phyloP scores from a whole-genome alignment of 75 land plant species.

The Picea sitchensis region DNA sequence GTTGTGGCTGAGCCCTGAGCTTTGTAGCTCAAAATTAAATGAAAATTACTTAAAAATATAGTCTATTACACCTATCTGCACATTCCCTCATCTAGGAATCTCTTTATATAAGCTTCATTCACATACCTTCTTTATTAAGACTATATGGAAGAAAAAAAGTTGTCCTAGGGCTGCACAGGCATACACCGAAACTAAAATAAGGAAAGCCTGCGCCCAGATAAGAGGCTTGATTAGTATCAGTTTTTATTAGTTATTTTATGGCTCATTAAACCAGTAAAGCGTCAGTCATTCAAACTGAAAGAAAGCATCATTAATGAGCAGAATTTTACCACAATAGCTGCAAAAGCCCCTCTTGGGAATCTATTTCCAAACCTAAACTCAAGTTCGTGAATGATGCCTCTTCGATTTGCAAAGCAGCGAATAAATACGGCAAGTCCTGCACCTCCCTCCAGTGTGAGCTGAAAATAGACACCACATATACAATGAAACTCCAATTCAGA shows the following conservation, averaged over 20 bases:
- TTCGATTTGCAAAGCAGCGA: constrained; percentile 57
- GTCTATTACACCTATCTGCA: too few species aligned
- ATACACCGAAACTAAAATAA: constrained; percentile 48
- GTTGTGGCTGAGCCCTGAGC: too few species aligned
- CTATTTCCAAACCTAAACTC: constrained; percentile 38
- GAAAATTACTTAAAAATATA: too few species aligned
- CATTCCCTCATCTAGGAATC: background rate
- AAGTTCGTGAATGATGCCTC: constrained; percentile 47
- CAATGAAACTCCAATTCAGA: background rate
- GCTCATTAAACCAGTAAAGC: background rate
- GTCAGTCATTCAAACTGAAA: background rate
- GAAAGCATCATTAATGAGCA: background rate
- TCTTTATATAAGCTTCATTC: background rate
- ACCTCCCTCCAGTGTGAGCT: constrained; percentile 77
- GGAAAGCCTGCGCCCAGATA: constrained; percentile 28
- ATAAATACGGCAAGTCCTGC: constrained; percentile 64
- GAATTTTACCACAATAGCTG: constrained; percentile 57
- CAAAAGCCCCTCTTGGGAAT: constrained; percentile 65
- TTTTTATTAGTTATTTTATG: background rate
- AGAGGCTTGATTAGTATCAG: background rate
- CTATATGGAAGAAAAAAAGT: constrained; percentile 73
- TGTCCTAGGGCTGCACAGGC: constrained; percentile 61
- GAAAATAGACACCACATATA: constrained; percentile 10
- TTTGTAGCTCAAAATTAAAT: too few species aligned
- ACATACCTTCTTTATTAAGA: constrained; percentile 69